Evolutionary conservation across 495 filamentous ascomycete genomes (phyloP).

Genomic region (Xylaria intraflava): DNA sequence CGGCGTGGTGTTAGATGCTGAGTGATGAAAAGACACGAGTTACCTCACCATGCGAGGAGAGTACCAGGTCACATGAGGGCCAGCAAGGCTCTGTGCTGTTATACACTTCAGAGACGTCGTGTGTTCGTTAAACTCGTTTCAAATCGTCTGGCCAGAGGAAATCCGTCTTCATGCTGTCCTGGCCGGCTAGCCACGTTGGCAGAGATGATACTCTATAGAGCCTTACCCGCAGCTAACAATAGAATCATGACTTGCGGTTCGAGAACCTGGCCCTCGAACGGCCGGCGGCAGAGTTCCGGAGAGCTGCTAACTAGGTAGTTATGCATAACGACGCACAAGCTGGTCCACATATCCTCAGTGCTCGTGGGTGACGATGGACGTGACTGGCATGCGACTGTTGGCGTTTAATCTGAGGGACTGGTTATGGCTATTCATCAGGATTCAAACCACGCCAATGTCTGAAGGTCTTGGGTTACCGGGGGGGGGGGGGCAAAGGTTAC

Average conservation of each 20-base stretch:
- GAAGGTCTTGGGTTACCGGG: background rate
- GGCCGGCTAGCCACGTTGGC: constrained; percentile 31
- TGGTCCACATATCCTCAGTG: constrained; percentile 4
- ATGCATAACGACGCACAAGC: constrained; percentile 2
- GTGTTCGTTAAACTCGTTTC: background rate
- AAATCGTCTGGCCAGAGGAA: background rate
- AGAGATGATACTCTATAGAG: constrained; percentile 19
- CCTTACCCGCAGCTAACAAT: constrained; percentile 24
- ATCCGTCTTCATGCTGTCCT: constrained; percentile 11
- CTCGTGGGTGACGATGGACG: background rate
- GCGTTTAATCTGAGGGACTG: constrained; percentile 2
- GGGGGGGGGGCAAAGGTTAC: constrained; percentile 2
- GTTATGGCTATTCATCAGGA: background rate
- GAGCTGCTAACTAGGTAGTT: background rate
- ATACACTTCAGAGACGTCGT: background rate
- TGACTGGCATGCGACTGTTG: constrained; percentile 1
- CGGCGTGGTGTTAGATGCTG: background rate
- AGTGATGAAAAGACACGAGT: constrained; percentile 8
- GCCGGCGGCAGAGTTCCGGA: constrained; percentile 1
- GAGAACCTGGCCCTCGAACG: constrained; percentile 5
- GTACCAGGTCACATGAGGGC: constrained; percentile 14
- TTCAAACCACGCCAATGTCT: background rate
- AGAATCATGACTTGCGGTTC: constrained; percentile 8
- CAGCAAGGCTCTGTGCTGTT: constrained; percentile 14
- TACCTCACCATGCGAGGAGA: constrained; percentile 3